Percentiles rank a stretch among this genome's conserved stretches.
phyloP scores from a whole-genome alignment of 495 filamentous ascomycete genomes.

The Tuber indicum region DNA sequence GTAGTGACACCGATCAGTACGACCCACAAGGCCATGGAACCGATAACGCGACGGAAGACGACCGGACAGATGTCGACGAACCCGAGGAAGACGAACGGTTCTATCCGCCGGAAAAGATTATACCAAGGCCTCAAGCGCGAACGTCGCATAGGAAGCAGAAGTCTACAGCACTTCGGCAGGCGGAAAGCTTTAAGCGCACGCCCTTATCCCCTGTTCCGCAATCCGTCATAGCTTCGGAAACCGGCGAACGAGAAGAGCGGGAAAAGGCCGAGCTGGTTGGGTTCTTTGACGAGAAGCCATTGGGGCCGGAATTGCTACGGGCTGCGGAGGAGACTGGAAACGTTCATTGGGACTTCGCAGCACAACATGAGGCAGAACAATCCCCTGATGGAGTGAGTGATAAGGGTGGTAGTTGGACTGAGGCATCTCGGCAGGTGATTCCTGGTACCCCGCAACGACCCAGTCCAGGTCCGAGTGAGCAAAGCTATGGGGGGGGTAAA shows the following conservation, averaged over 20 bases:
- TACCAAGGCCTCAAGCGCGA: not conserved
- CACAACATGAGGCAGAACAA: not conserved
- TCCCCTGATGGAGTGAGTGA: not conserved
- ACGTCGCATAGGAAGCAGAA: not conserved
- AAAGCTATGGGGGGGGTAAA: not conserved
- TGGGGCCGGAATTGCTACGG: not conserved
- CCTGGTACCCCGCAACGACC: not conserved
- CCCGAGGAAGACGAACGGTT: not conserved
- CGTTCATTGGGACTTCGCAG: not conserved
- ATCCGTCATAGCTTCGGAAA: not conserved
- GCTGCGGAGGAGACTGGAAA: not conserved
- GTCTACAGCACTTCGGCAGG: not conserved
- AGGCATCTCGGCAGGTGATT: not conserved
- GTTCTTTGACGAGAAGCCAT: not conserved
- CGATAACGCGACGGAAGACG: not conserved
- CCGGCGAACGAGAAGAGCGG: not conserved
- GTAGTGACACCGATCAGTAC: not conserved
- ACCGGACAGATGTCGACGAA: not conserved
- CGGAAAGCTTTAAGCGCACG: not conserved
- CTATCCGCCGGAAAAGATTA: not conserved
- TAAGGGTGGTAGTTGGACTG: not conserved
- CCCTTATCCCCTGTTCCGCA: not conserved
- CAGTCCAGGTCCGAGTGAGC: not conserved
- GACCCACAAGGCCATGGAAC: not conserved
- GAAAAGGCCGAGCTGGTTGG: not conserved